phyloP scores from a whole-genome alignment of 106 monocot genomes.

The Dendrobium catenatum region DNA sequence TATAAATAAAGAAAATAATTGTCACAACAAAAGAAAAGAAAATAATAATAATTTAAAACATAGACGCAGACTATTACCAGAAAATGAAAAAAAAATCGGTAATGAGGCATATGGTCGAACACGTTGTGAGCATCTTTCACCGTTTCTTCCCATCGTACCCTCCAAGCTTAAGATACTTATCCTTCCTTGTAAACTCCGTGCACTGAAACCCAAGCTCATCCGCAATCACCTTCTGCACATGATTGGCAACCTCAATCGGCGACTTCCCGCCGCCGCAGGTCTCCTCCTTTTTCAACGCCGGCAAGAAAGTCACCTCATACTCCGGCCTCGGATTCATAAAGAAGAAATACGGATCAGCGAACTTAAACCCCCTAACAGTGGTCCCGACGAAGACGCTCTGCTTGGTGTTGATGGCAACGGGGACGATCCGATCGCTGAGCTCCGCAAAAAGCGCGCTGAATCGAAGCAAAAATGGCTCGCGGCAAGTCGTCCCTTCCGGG shows the following conservation, averaged over 20 bases:
- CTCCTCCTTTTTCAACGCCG: conserved; percentile 40
- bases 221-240: conserved; percentile 58
- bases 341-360: conserved; percentile 82
- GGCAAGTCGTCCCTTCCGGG: conserved; percentile 87
- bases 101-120: background rate
- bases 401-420: conserved; percentile 56
- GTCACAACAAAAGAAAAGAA: background rate
- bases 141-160: conserved; percentile 43
- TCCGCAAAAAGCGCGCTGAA: conserved; percentile 88
- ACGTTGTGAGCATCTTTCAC: background rate
- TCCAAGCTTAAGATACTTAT: conserved; percentile 68
- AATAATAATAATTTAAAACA: background rate
- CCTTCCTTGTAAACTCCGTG: conserved; percentile 60
- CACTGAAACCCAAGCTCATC: conserved; percentile 46
- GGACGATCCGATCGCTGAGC: conserved; percentile 64
- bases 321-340: conserved; percentile 87
- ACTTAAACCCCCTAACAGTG: conserved; percentile 73
- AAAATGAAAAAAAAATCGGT: too few relatives aligned
- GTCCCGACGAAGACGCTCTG: conserved; percentile 66
- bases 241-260: conserved; percentile 70
- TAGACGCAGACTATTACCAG: background rate
- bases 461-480: conserved; percentile 76
- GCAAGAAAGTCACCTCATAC: conserved; percentile 75
- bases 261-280: conserved; percentile 48
- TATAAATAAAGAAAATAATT: background rate